phyloP scores from a whole-genome alignment of 1,284 basidiomycete genomes.

The Thecaphora thlaspeos region DNA sequence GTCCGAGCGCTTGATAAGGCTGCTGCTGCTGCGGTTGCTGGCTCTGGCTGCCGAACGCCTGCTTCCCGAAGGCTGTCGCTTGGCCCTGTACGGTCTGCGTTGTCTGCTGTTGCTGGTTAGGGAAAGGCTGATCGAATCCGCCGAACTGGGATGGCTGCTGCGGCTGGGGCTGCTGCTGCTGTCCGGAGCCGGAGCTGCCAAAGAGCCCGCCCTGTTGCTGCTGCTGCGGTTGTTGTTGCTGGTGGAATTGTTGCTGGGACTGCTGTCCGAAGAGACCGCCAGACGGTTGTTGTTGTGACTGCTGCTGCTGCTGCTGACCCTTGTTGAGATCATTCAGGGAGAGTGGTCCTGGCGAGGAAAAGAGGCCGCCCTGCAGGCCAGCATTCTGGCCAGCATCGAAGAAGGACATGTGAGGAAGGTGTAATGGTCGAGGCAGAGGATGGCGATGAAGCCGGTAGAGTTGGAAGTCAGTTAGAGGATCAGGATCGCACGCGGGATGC shows the following conservation, averaged over 20 bases:
- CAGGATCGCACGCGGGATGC: too few species aligned
- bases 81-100: too few species aligned
- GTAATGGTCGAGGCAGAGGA: too few species aligned
- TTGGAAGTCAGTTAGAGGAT: too few species aligned
- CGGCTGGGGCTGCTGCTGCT: constrained; percentile 5
- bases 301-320: constrained; percentile 3
- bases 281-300: constrained; percentile 2
- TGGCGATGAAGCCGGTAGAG: too few species aligned
- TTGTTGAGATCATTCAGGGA: constrained; percentile 13
- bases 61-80: too few species aligned
- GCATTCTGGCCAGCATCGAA: constrained; percentile 22
- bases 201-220: background rate
- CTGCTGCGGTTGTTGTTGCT: constrained; percentile 1
- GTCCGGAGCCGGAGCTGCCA: background rate
- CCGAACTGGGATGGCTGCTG: constrained; percentile 1
- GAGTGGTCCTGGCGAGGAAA: constrained; percentile 20
- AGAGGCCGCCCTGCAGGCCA: too few species aligned
- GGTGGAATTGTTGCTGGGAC: too few species aligned
- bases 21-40: constrained; percentile 16
- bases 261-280: constrained; percentile 6
- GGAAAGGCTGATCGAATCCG: constrained; percentile 6
- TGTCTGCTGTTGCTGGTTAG: background rate
- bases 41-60: background rate
- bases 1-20: constrained; percentile 13
- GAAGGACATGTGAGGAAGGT: constrained; percentile 12